phyloP scores from a whole-genome alignment of 2,329 filamentous ascomycete genomes.

The Monosporascus sp. region DNA sequence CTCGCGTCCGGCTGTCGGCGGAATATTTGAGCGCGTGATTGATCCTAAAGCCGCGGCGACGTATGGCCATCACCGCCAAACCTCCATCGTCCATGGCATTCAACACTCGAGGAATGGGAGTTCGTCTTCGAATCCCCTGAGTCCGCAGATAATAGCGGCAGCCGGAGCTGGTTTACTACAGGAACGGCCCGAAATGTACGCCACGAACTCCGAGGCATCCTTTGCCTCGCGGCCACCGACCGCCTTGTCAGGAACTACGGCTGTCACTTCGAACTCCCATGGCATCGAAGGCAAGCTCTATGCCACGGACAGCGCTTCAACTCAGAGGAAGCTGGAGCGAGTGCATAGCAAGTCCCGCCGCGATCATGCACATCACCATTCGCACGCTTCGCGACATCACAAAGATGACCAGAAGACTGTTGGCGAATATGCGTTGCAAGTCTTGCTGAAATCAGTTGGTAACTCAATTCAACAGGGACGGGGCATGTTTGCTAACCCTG shows the following conservation, averaged over 20 bases:
- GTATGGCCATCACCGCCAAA: constrained; percentile 91
- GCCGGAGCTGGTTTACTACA: constrained; percentile 51
- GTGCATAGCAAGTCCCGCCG: constrained; percentile 65
- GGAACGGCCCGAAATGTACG: constrained; percentile 48
- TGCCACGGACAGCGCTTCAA: constrained; percentile 32
- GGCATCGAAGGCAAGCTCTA: constrained; percentile 41
- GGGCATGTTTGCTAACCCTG: constrained; percentile 25
- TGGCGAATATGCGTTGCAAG: constrained; percentile 95
- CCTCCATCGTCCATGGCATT: constrained; percentile 93
- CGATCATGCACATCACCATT: constrained; percentile 70
- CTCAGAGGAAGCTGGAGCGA: constrained; percentile 52
- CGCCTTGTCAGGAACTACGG: constrained; percentile 42
- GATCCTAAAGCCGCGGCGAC: constrained; percentile 49
- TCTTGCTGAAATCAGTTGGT: constrained; percentile 84
- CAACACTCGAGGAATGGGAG: constrained; percentile 89
- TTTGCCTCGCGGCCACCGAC: constrained; percentile 40
- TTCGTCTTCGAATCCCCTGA: constrained; percentile 77
- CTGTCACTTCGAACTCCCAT: constrained; percentile 20
- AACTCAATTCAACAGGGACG: not conserved
- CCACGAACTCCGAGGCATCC: constrained; percentile 39
- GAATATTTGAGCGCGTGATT: constrained; percentile 46
- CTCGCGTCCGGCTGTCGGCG: constrained; percentile 36
- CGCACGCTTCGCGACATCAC: constrained; percentile 67
- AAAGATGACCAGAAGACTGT: constrained; percentile 83
- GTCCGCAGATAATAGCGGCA: constrained; percentile 77